A percentile compares a stretch with the other conserved stretches of the same genome.
Conservation (phyloP, 768 basidiomycete species). For the Crassisporium funariophilum region DNA sequence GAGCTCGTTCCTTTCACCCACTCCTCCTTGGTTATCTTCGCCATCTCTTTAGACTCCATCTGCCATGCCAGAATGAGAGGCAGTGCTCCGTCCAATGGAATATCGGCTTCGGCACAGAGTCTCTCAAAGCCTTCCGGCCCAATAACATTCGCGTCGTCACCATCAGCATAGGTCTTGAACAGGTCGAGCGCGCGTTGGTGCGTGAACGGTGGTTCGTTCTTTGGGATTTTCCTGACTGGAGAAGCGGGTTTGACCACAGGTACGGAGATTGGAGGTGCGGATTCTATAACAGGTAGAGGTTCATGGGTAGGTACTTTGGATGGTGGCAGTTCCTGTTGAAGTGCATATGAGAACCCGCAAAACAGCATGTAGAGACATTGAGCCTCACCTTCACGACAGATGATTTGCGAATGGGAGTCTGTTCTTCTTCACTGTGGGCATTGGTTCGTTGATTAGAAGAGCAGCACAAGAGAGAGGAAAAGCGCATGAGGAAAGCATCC, state of each 20-base stretch:
- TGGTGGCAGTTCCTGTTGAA: constrained; percentile 10
- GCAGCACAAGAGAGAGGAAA: constrained; percentile 66
- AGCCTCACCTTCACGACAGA: constrained; percentile 27
- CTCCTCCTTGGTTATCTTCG: constrained; percentile 64
- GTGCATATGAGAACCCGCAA: not conserved
- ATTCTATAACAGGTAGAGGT: not conserved
- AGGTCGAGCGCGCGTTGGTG: constrained; percentile 51
- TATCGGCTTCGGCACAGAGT: constrained; percentile 68
- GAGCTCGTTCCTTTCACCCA: constrained; percentile 61
- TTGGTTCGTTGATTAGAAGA: constrained; percentile 53
- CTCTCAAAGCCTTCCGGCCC: constrained; percentile 73
- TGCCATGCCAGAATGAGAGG: constrained; percentile 81
- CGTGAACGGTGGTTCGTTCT: constrained; percentile 49
- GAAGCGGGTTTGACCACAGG: constrained; percentile 11
- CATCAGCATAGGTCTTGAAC: constrained; percentile 63
- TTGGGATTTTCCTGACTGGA: constrained; percentile 20
- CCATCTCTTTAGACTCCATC: constrained; percentile 70
- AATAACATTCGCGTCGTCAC: constrained; percentile 58
- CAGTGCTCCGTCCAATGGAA: constrained; percentile 71
- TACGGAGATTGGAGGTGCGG: constrained; percentile 9
- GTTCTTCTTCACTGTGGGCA: constrained; percentile 52
- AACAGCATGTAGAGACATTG: not conserved
- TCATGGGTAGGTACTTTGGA: constrained; percentile 10
- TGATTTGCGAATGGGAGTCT: constrained; percentile 32
- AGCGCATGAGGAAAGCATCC: constrained; percentile 54